phyloP scores from a whole-genome alignment of 2,329 filamentous ascomycete species.

The Anthostomella pinea region DNA sequence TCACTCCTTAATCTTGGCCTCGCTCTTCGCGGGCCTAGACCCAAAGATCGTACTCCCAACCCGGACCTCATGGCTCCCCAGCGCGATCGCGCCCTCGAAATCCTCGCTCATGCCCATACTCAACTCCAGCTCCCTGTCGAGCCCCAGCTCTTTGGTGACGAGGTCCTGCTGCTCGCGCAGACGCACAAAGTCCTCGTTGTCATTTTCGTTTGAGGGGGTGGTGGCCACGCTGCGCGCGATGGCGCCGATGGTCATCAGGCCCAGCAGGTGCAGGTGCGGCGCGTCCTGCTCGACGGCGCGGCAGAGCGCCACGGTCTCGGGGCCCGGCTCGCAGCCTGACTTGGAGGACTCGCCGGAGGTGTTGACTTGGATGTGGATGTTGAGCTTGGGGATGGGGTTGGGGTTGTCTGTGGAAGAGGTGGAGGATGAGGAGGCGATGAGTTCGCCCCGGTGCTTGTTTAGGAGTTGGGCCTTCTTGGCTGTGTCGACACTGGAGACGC shows the following conservation, averaged over 20 bases:
- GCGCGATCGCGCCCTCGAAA: conserved; percentile 79
- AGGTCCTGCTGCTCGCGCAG: conserved; percentile 69
- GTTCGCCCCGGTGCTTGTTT: conserved; percentile 68
- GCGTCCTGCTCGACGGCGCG: conserved; percentile 60
- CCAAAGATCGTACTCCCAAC: conserved; percentile 96
- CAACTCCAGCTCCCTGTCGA: conserved; percentile 67
- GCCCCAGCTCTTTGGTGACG: conserved; percentile 60
- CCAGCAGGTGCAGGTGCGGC: conserved; percentile 69
- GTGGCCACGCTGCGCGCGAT: conserved; percentile 79
- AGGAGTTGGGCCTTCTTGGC: conserved; percentile 83
- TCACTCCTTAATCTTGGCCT: conserved; percentile 62
- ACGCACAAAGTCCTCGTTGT: conserved; percentile 84
- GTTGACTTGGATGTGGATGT: conserved; percentile 91
- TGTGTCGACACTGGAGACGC: conserved; percentile 86
- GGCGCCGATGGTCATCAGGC: conserved; percentile 96
- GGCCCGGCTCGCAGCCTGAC: conserved; percentile 71
- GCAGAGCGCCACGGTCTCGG: conserved; percentile 63
- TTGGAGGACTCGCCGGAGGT: conserved; percentile 87
- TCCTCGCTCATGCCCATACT: conserved; percentile 99
- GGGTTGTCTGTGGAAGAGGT: conserved; percentile 18
- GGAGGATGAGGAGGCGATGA: conserved; percentile 38
- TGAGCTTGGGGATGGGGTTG: conserved; percentile 47
- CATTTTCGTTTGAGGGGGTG: conserved; percentile 68
- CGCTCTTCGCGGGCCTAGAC: conserved; percentile 70
- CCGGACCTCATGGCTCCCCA: conserved; percentile 86